Conservation (phyloP, 2,329 filamentous ascomycete genomes). For the Trichophyton rubrum region DNA sequence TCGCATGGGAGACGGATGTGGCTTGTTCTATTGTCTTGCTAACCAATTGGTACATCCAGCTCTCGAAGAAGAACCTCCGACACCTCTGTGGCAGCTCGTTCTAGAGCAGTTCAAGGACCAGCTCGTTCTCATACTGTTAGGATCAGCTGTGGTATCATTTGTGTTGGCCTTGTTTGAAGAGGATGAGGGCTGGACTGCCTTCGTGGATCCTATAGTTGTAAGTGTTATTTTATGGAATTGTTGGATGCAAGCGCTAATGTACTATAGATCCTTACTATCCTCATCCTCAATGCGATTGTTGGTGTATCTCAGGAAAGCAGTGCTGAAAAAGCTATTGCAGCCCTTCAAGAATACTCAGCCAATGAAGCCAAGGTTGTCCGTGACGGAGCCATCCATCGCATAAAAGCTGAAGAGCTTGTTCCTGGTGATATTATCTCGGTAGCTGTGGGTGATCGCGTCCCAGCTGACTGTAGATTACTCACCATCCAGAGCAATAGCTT, state of each 20-base stretch:
- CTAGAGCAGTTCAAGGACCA: conserved; percentile 99
- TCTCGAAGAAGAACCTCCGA: conserved; percentile 80
- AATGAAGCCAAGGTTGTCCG: conserved; percentile 92
- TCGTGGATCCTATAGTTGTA: conserved; percentile 91
- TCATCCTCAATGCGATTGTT: conserved; percentile 91
- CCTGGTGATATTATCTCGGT: conserved; percentile 86
- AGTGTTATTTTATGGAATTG: conserved; percentile 29
- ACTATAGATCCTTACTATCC: conserved; percentile 77
- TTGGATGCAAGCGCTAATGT: neutral
- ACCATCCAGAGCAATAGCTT: conserved; percentile 96
- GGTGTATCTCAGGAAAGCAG: conserved; percentile 98
- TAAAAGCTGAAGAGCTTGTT: conserved; percentile 95
- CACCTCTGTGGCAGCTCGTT: conserved; percentile 89
- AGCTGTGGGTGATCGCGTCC: conserved; percentile 81
- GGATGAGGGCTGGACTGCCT: conserved; percentile 87
- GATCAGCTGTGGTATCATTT: conserved; percentile 86
- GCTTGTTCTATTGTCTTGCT: conserved; percentile 10
- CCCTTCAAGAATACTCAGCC: conserved; percentile 95
- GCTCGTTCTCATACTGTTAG: conserved; percentile 86
- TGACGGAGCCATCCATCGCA: conserved; percentile 62
- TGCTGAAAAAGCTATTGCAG: conserved; percentile 95
- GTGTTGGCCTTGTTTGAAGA: conserved; percentile 86
- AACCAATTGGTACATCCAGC: conserved; percentile 33
- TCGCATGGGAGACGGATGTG: neutral
- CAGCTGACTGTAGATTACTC: conserved; percentile 83